A percentile compares a stretch with the other conserved stretches of the same genome.
Evolutionary conservation across 371 early-diverging fungal species (phyloP).

Genomic region (Mucor mucedo): DNA sequence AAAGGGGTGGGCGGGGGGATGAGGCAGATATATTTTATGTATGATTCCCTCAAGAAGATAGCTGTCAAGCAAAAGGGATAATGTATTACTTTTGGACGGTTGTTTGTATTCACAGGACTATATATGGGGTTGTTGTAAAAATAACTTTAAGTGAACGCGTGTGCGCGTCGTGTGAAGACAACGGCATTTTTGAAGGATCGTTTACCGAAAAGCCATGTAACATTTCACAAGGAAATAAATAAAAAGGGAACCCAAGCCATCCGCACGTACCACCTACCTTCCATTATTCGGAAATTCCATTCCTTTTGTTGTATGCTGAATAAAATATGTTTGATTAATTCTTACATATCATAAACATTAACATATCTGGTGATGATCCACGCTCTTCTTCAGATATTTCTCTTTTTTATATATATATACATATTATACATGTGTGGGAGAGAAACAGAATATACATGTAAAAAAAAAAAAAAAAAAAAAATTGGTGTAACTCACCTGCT

Average conservation of each 20-base stretch:
- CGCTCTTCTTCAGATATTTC: no score
- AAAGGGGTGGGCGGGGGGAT: no score
- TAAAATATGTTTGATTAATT: no score
- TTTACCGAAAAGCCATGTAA: conserved; percentile 13
- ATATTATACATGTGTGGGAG: no score
- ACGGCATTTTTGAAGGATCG: conserved; percentile 11
- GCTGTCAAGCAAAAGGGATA: no score
- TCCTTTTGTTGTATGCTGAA: background rate
- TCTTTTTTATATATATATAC: no score
- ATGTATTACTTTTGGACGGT: no score
- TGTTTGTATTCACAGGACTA: no score
- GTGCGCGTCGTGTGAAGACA: conserved; percentile 10
- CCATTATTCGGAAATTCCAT: conserved; percentile 5
- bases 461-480: conserved; percentile 1
- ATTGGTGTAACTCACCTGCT: conserved; percentile 18
- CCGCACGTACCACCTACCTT: conserved; percentile 21
- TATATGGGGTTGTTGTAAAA: background rate
- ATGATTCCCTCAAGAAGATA: no score
- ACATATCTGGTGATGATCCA: background rate
- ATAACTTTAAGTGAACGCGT: background rate
- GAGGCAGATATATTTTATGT: no score
- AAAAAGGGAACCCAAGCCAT: conserved; percentile 8
- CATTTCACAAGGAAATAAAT: conserved; percentile 15
- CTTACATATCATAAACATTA: no score
- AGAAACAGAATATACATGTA: conserved; percentile 2